Conservation (phyloP, 345 rosid genomes). For the Rhizophora mangle region DNA sequence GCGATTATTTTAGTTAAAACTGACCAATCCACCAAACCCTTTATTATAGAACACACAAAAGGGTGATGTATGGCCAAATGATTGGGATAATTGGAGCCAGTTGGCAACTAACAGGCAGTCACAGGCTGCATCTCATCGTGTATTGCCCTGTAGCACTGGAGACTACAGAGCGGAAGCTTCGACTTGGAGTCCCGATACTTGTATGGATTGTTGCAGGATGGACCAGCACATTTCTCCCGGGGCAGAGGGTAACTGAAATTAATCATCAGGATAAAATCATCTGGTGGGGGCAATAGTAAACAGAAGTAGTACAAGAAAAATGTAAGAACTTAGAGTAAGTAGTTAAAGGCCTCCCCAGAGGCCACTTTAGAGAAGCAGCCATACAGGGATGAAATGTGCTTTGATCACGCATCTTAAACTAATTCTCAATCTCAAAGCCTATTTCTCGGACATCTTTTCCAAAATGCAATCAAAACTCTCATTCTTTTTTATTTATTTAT, state of each 20-base stretch:
- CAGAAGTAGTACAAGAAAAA: not conserved
- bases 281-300: not conserved
- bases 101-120: slow-evolving; percentile 9
- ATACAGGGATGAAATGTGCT: no score
- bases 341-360: no score
- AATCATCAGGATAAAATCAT: not conserved
- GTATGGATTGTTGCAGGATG: slow-evolving; percentile 23
- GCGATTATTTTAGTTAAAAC: no score
- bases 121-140: slow-evolving; percentile 8
- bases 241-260: slow-evolving; percentile 28
- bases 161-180: slow-evolving; percentile 28
- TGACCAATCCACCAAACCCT: not conserved
- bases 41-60: not conserved
- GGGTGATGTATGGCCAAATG: not conserved
- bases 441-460: no score
- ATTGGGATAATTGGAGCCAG: not conserved
- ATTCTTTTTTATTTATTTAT: no score
- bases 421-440: no score
- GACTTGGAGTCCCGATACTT: slow-evolving; percentile 29
- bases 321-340: not conserved
- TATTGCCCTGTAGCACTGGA: slow-evolving; percentile 23
- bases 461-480: no score
- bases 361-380: no score
- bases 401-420: no score
- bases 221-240: slow-evolving; percentile 25